phyloP scores from a whole-genome alignment of 768 basidiomycete species.

The Podaxis rugospora region DNA sequence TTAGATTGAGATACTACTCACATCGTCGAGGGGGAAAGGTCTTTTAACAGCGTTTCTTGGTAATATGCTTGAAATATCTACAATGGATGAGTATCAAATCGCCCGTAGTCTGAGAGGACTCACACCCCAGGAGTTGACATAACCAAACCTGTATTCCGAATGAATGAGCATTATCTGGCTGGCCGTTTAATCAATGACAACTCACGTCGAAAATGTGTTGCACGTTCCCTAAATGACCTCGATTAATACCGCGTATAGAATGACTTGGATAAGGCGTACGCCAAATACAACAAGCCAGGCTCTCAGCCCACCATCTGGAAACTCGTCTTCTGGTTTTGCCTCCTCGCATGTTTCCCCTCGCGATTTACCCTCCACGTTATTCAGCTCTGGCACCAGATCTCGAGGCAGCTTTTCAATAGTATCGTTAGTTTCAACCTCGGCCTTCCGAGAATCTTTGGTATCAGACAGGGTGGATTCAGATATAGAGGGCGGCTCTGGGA shows the following conservation, averaged over 20 bases:
- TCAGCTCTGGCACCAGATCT: background rate
- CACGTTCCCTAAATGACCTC: slow-evolving; percentile 34
- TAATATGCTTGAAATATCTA: slow-evolving; percentile 7
- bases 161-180: slow-evolving; percentile 9
- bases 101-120: slow-evolving; percentile 19
- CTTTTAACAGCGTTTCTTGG: background rate
- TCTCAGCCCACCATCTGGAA: slow-evolving; percentile 38
- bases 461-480: background rate
- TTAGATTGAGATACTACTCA: slow-evolving; percentile 24
- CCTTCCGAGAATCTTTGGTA: background rate
- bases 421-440: background rate
- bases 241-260: background rate
- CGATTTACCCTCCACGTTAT: background rate
- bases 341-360: background rate
- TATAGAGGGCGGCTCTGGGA: background rate
- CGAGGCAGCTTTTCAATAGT: background rate
- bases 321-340: slow-evolving; percentile 21
- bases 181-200: slow-evolving; percentile 14
- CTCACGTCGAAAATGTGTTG: slow-evolving; percentile 43
- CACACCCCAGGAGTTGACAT: slow-evolving; percentile 74
- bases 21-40: slow-evolving; percentile 40
- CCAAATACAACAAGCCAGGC: slow-evolving; percentile 43
- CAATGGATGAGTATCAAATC: background rate
- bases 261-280: slow-evolving; percentile 22
- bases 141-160: slow-evolving; percentile 47